phyloP scores from a whole-genome alignment of 2,329 filamentous ascomycete genomes.

The Aspergillus spinulosporus region DNA sequence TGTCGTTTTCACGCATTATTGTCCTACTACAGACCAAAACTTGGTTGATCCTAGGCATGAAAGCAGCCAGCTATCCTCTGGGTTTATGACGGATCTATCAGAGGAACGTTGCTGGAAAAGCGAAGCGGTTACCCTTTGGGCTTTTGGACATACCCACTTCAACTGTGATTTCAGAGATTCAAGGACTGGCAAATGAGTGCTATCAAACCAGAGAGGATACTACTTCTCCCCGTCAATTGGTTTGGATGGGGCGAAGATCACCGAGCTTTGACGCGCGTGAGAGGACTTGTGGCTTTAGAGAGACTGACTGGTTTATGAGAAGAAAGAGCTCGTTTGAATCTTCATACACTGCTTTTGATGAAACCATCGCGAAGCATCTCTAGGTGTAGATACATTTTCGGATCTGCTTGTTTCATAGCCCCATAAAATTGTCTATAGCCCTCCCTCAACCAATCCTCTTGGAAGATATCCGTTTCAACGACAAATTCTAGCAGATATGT shows the following conservation, averaged over 20 bases:
- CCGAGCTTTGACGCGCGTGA: neutral
- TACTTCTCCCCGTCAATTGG: conserved; percentile 32
- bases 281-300: too few species aligned
- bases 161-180: conserved; percentile 39
- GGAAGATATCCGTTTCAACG: too few species aligned
- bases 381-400: too few species aligned
- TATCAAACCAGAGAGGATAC: conserved; percentile 44
- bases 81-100: conserved; percentile 43
- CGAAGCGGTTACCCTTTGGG: conserved; percentile 41
- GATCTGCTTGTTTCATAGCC: too few species aligned
- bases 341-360: too few species aligned
- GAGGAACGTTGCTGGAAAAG: conserved; percentile 39
- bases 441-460: too few species aligned
- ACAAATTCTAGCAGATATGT: too few species aligned
- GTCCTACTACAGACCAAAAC: conserved; percentile 20
- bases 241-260: conserved; percentile 36
- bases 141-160: conserved; percentile 49
- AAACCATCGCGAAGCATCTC: too few species aligned
- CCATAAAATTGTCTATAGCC: too few species aligned
- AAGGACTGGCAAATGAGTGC: conserved; percentile 25
- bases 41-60: conserved; percentile 26
- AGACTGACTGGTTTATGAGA: too few species aligned
- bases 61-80: conserved; percentile 28
- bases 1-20: conserved; percentile 35
- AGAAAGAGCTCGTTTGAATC: too few species aligned